These are phyloP conservation scores for Sugiyamaella castrensis DNA, from an alignment of 1,139 yeast species.

Conservation along the genomic window DNA sequence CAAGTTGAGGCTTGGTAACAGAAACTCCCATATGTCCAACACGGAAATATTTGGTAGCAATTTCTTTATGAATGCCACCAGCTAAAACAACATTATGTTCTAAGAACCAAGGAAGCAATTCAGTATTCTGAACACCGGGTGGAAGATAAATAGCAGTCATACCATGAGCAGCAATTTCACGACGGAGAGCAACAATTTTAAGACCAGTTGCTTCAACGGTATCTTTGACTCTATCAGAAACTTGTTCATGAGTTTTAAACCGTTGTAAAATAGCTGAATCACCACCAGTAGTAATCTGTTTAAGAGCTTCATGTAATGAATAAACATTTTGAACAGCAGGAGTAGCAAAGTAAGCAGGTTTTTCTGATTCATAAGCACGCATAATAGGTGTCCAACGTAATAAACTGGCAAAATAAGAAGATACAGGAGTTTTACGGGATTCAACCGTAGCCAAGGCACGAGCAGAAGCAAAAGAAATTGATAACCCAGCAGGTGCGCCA, in stretches of 20 bases:
- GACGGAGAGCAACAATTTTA: constrained; percentile 59
- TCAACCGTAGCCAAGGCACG: constrained; percentile 69
- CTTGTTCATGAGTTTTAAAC: constrained; percentile 58
- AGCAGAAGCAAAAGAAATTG: constrained; percentile 70
- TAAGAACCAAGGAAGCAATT: constrained; percentile 55
- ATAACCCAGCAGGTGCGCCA: constrained; percentile 91
- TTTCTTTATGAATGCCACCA: constrained; percentile 84
- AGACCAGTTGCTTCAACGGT: constrained; percentile 56
- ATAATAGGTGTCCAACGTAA: constrained; percentile 87
- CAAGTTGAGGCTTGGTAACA: constrained; percentile 46
- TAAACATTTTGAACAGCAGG: constrained; percentile 87
- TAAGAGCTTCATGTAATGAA: constrained; percentile 74
- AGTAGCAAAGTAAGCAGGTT: constrained; percentile 87
- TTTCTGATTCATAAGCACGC: constrained; percentile 80
- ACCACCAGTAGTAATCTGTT: constrained; percentile 56
- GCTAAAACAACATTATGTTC: constrained; percentile 79
- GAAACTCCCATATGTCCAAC: constrained; percentile 94
- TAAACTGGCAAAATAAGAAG: constrained; percentile 70
- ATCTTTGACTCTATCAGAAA: constrained; percentile 64
- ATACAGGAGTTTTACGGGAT: constrained; percentile 49
- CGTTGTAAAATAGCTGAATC: constrained; percentile 58
- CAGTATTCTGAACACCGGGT: constrained; percentile 65
- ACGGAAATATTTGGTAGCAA: constrained; percentile 81
- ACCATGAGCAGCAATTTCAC: constrained; percentile 76
- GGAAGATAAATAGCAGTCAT: constrained; percentile 86